Percentiles rank a stretch among this genome's conserved stretches.
These are phyloP conservation scores for Musa schizocarpa DNA, from an alignment of 176 grass and related monocot genomes.

Conservation along the genomic window DNA sequence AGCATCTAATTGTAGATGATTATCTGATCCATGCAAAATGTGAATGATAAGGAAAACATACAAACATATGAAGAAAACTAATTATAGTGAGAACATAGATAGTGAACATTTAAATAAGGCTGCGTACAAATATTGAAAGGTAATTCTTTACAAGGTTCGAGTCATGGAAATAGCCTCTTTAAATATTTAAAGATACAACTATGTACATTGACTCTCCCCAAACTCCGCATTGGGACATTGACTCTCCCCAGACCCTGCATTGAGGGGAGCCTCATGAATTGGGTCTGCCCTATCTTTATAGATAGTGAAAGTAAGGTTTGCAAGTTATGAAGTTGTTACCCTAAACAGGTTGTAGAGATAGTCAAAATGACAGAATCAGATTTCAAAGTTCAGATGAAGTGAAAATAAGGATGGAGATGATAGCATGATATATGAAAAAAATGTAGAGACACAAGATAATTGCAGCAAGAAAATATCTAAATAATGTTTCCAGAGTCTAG, in stretches of 20 bases:
- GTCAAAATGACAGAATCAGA: not conserved
- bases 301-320: not conserved
- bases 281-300: too few relatives aligned
- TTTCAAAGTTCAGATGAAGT: not conserved
- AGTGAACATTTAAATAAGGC: not conserved
- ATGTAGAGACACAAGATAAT: not conserved
- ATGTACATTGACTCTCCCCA: too few relatives aligned
- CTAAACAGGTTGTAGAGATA: too few relatives aligned
- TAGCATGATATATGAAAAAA: not conserved
- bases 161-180: too few relatives aligned
- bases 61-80: not conserved
- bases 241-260: too few relatives aligned
- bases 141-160: too few relatives aligned
- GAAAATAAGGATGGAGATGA: not conserved
- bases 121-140: not conserved
- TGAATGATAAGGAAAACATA: not conserved
- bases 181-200: too few relatives aligned
- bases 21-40: slow-evolving; percentile 32
- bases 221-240: too few relatives aligned
- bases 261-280: too few relatives aligned
- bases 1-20: slow-evolving; percentile 54
- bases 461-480: not conserved
- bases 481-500: not conserved
- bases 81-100: not conserved
- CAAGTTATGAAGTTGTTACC: not conserved